A percentile compares a stretch with the other conserved stretches of the same genome.
These are phyloP conservation scores for Chlorella sp. DNA, from an alignment of 139 green algal genomes.

Conservation along the genomic window DNA sequence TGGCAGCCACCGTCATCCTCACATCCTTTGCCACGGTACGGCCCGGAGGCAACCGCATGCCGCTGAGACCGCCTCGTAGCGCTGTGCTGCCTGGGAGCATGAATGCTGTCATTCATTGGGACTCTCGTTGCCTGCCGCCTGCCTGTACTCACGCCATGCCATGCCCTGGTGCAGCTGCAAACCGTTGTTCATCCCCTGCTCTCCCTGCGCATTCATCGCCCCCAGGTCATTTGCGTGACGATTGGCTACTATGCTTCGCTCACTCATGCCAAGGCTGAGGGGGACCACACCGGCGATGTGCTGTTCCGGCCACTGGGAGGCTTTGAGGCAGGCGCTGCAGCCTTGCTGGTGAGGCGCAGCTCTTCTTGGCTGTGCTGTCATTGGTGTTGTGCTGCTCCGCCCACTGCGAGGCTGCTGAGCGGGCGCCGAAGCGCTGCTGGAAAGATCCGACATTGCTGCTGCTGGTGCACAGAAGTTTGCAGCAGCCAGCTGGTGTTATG, in stretches of 20 bases:
- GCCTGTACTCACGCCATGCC: too few relatives aligned
- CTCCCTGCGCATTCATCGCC: too few relatives aligned
- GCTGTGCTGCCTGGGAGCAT: not conserved
- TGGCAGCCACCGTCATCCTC: constrained; percentile 66
- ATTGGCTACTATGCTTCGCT: not conserved
- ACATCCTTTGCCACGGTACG: constrained; percentile 2
- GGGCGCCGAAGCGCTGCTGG: constrained; percentile 78
- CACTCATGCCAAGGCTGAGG: not conserved
- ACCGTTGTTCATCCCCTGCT: too few relatives aligned
- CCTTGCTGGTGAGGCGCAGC: constrained; percentile 64
- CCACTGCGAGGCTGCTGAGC: constrained; percentile 79
- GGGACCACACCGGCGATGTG: not conserved
- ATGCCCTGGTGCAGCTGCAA: too few relatives aligned
- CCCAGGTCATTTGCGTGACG: not conserved
- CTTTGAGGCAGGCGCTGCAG: constrained; percentile 89
- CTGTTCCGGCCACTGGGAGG: constrained; percentile 36
- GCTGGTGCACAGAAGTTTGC: too few relatives aligned
- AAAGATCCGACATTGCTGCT: too few relatives aligned
- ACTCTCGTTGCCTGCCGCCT: too few relatives aligned
- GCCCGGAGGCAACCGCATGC: too few relatives aligned
- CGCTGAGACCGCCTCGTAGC: too few relatives aligned
- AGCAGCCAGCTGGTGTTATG: too few relatives aligned
- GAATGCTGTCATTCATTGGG: too few relatives aligned
- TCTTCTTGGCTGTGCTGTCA: too few relatives aligned
- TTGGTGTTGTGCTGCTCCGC: not conserved